Evolutionary conservation across 2,329 filamentous ascomycete species (phyloP).

Genomic region (Pseudocercospora vitis): DNA sequence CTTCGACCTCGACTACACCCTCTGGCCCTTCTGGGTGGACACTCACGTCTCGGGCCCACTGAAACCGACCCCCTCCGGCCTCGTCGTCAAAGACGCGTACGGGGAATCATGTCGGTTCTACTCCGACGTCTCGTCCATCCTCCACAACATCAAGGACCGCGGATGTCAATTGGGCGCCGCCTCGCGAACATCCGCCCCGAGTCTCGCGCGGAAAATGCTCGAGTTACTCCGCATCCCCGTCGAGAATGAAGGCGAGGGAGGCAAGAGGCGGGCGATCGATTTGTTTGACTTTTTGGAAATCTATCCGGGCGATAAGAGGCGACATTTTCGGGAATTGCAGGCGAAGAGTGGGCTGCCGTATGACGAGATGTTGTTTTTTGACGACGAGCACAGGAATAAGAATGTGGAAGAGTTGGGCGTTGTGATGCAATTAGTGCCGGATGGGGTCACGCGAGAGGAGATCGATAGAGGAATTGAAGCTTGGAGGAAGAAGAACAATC

Average conservation of each 20-base stretch:
- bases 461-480: constrained; percentile 75
- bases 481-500: constrained; percentile 74
- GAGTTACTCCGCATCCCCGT: constrained; percentile 67
- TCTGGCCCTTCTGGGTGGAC: constrained; percentile 99
- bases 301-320: constrained; percentile 76
- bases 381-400: constrained; percentile 82
- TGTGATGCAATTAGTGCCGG: constrained; percentile 76
- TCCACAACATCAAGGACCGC: constrained; percentile 60
- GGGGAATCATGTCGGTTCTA: constrained; percentile 52
- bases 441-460: constrained; percentile 75
- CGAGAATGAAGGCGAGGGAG: constrained; percentile 42
- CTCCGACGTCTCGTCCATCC: constrained; percentile 45
- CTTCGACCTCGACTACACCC: constrained; percentile 95
- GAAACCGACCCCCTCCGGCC: constrained; percentile 48
- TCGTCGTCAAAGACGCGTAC: constrained; percentile 53
- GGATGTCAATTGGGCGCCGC: constrained; percentile 68
- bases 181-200: constrained; percentile 76
- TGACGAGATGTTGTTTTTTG: constrained; percentile 92
- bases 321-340: constrained; percentile 75
- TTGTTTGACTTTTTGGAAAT: constrained; percentile 53
- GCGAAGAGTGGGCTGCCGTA: constrained; percentile 69
- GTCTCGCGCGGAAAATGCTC: constrained; percentile 77
- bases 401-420: constrained; percentile 81
- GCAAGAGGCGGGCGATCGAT: constrained; percentile 42
- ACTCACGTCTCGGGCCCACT: constrained; percentile 81